Evolutionary conservation across 768 basidiomycete species (phyloP).

Genomic region (Mycena belliarum): DNA sequence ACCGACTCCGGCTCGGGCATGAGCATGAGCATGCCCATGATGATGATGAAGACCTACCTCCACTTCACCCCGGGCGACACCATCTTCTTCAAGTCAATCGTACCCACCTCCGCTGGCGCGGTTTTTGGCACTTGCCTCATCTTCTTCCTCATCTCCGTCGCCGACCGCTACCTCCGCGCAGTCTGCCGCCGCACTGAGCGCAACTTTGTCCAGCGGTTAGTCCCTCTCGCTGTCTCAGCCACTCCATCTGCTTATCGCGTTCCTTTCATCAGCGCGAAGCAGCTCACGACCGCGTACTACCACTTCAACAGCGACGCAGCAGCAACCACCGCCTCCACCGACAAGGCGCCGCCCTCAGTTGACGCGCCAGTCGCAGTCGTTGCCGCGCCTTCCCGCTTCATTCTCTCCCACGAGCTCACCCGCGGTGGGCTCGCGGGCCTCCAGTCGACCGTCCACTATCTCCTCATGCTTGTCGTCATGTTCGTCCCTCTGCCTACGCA

Average conservation of each 20-base stretch:
- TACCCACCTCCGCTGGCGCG: slow-evolving; percentile 66
- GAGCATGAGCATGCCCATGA: slow-evolving; percentile 16
- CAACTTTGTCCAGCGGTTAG: slow-evolving; percentile 4
- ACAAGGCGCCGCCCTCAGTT: not conserved
- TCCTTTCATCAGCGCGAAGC: slow-evolving; percentile 13
- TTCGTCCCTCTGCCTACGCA: slow-evolving; percentile 1
- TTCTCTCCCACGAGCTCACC: slow-evolving; percentile 24
- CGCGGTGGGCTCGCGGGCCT: slow-evolving; percentile 19
- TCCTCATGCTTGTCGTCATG: slow-evolving; percentile 29
- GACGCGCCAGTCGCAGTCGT: not conserved
- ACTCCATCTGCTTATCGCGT: no score
- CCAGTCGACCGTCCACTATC: slow-evolving; percentile 22
- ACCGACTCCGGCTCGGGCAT: not conserved
- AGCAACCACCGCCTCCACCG: not conserved
- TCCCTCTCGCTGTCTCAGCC: not conserved
- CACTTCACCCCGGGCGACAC: slow-evolving; percentile 68
- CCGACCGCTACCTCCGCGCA: slow-evolving; percentile 63
- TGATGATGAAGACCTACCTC: slow-evolving; percentile 65
- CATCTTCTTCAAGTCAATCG: slow-evolving; percentile 69
- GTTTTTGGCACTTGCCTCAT: slow-evolving; percentile 76
- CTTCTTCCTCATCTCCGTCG: slow-evolving; percentile 63
- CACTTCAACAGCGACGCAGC: not conserved
- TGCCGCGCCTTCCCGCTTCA: slow-evolving; percentile 6
- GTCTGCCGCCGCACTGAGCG: slow-evolving; percentile 5
- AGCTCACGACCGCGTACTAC: slow-evolving; percentile 3